Evolutionary conservation across 768 basidiomycete species (phyloP), one percentile per base, ranked within the genome.

Genomic region (Postia placenta): DNA sequence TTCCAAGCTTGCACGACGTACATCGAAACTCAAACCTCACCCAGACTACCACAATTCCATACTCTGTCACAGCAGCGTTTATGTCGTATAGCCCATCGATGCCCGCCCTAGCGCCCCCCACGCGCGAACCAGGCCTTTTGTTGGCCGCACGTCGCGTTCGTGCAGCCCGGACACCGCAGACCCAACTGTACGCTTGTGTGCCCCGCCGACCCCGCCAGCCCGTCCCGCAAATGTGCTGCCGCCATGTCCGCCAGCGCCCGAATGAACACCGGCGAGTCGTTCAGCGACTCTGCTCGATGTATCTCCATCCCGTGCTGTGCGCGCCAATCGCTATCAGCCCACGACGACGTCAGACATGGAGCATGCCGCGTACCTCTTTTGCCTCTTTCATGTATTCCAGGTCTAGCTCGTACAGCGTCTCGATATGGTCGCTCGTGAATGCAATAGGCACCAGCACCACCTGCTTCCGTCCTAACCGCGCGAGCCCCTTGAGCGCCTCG

Each of bases 371-470:
- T 19, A 93, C 93, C 81, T 95, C 84, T 64, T 78, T 78, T 7
- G 89, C 96, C 68, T 98, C 94, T 68, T 83, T 84, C 49, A 77
- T 77, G 61, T 98, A 96, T 65, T 99, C 96, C 46, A 94, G 66
- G 66, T 99, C 96, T 43, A 98, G 75, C 70, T 99, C 96, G 60
- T 89, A 98, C 43, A 99, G 73, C 20, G 96, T 99, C 74, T 99
- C 96, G 60, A 99, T 98, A 65, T 99, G 96, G 68, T 99, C 96
- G 64, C 87, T 93, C 12, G 96, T 99, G 71, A 99, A 99, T 22
- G 96, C 96, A 53, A 99, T 93, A 0, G 96, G 96, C 5, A 99
- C 81, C 33, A 98, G 71, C 48, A 97, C 75, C 3, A 76, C 83
- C 53, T 83, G 79, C 65, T 88, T 90, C 64, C 75, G 79, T 25